Percentiles rank a stretch among this genome's conserved stretches.
Conservation (phyloP, 164 flowering plant species). For the Malania oleifera region DNA sequence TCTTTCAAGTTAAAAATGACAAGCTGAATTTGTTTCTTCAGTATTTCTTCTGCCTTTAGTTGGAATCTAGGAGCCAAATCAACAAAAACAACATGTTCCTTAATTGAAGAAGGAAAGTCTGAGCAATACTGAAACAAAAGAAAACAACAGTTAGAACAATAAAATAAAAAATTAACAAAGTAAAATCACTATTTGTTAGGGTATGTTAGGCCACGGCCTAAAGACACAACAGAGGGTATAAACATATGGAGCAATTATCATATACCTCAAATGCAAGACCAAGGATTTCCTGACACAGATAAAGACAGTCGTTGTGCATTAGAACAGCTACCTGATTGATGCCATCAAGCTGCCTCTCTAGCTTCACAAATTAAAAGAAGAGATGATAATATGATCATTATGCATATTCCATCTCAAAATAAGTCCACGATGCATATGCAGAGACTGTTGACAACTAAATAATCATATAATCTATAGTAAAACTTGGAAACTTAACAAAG, state of each 20-base stretch:
- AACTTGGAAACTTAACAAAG: not conserved
- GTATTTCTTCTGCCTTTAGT: conserved; percentile 65
- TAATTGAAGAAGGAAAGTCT: conserved; percentile 63
- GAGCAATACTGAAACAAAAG: conserved; percentile 62
- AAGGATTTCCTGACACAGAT: conserved; percentile 77
- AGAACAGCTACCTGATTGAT: conserved; percentile 83
- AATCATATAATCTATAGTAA: too few species aligned
- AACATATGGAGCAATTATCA: not conserved
- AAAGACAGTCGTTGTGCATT: conserved; percentile 87
- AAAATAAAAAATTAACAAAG: not conserved
- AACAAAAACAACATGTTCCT: conserved; percentile 75
- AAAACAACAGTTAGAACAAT: not conserved
- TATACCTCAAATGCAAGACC: conserved; percentile 93
- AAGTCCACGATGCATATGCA: too few species aligned
- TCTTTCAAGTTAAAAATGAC: conserved; percentile 65
- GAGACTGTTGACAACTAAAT: too few species aligned
- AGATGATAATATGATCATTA: conserved; percentile 7
- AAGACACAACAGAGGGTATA: too few species aligned
- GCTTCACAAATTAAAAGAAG: conserved; percentile 43
- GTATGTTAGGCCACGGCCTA: not conserved
- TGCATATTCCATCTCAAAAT: too few species aligned
- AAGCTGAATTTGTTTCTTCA: conserved; percentile 69
- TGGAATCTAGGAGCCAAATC: conserved; percentile 82
- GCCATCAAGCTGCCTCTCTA: conserved; percentile 80
- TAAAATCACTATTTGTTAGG: not conserved